These are phyloP conservation scores for Dryas alaskensis DNA, from an alignment of 306 rosid species.

Conservation along the genomic window DNA sequence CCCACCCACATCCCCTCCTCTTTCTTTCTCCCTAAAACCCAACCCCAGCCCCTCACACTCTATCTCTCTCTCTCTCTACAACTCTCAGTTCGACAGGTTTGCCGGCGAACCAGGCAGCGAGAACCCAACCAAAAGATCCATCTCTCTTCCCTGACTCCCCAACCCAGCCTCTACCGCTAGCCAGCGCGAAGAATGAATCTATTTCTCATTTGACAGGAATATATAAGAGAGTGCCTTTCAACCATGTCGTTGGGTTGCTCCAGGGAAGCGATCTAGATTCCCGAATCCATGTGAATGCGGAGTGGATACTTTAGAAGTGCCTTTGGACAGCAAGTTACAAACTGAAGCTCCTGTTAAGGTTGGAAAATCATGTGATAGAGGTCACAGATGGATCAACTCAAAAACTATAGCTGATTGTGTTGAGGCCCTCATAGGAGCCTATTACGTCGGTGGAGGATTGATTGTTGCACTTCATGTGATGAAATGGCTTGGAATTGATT, in stretches of 20 bases:
- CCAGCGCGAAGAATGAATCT: background rate
- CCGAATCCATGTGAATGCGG: constrained; percentile 64
- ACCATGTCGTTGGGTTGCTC: constrained; percentile 95
- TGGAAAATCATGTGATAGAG: constrained; percentile 71
- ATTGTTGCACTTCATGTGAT: constrained; percentile 68
- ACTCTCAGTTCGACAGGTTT: too few relatives aligned
- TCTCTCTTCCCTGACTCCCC: too few relatives aligned
- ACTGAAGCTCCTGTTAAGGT: constrained; percentile 58
- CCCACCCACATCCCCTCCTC: background rate
- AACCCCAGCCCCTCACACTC: too few relatives aligned
- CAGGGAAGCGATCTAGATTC: constrained; percentile 61
- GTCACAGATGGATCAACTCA: constrained; percentile 87
- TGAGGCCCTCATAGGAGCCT: constrained; percentile 92
- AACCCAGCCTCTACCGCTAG: too few relatives aligned
- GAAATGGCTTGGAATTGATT: constrained; percentile 77
- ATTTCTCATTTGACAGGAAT: constrained; percentile 48
- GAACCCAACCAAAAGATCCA: too few relatives aligned
- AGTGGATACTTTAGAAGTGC: constrained; percentile 78
- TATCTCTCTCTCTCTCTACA: too few relatives aligned
- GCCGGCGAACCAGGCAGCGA: too few relatives aligned
- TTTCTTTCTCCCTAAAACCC: too few relatives aligned
- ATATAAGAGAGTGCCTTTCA: constrained; percentile 79
- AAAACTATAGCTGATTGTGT: constrained; percentile 86
- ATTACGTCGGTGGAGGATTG: constrained; percentile 69
- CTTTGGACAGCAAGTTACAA: constrained; percentile 57